These are phyloP conservation scores for Colletotrichum tropicale DNA, from an alignment of 2,329 filamentous ascomycete species.

Conservation along the genomic window DNA sequence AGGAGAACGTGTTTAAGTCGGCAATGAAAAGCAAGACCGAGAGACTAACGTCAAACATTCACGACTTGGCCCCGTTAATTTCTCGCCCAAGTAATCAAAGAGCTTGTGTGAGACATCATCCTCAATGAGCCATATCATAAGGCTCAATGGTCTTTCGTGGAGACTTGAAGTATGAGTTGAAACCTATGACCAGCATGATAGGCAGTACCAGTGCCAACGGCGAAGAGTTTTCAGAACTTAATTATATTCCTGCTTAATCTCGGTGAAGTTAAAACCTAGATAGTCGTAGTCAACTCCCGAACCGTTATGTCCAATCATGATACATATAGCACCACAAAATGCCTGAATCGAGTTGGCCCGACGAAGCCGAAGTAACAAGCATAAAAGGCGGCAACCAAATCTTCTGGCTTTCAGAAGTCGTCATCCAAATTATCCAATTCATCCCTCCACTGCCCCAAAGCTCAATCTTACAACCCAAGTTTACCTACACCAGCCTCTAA, in stretches of 20 bases:
- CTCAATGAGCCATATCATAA: not conserved
- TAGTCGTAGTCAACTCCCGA: not conserved
- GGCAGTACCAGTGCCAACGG: not conserved
- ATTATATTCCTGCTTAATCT: not conserved
- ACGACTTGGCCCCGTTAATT: no score
- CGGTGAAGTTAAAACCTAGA: not conserved
- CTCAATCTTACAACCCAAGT: not conserved
- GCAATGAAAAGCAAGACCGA: no score
- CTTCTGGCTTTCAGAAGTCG: not conserved
- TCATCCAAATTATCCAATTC: not conserved
- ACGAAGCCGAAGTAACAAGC: not conserved
- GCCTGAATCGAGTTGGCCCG: not conserved
- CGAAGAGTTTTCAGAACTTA: accelerated
- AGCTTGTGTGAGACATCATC: no score
- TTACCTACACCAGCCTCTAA: not conserved
- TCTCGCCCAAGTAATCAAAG: no score
- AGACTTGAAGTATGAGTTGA: accelerated
- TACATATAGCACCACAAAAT: not conserved
- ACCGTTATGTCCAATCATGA: not conserved
- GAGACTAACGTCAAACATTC: no score
- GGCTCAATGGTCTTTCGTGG: not conserved
- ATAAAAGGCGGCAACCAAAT: not conserved
- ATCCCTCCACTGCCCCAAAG: not conserved
- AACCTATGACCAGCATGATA: not conserved
- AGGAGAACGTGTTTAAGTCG: no score